A percentile compares a stretch with the other conserved stretches of the same genome.
These are phyloP conservation scores for Pleurotus tuber-regium DNA, from an alignment of 768 basidiomycete species.

Conservation along the genomic window DNA sequence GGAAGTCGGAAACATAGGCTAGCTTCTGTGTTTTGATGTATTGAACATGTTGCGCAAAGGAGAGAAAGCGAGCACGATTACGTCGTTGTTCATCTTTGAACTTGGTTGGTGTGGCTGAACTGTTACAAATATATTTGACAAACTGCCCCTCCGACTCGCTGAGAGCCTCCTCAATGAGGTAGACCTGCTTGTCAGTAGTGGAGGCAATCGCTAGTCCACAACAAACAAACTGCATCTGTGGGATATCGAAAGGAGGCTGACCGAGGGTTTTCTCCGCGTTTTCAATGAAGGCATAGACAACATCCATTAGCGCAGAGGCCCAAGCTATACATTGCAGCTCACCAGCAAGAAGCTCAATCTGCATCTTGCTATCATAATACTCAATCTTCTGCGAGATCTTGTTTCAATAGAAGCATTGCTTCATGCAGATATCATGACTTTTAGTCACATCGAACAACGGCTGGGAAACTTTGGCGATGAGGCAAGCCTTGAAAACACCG, in stretches of 20 bases:
- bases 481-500: background rate
- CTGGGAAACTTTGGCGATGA: background rate
- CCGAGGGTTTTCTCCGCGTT: background rate
- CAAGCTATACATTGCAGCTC: conserved; percentile 4
- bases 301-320: conserved; percentile 4
- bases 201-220: background rate
- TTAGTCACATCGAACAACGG: conserved; percentile 1
- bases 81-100: background rate
- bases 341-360: background rate
- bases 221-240: conserved; percentile 9
- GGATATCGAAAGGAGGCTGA: background rate
- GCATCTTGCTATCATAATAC: conserved; percentile 1
- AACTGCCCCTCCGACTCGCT: conserved; percentile 14
- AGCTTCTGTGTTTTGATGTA: conserved; percentile 19
- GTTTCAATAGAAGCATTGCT: conserved; percentile 2
- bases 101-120: conserved; percentile 12
- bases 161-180: conserved; percentile 20
- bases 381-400: background rate
- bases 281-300: conserved; percentile 5
- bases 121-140: conserved; percentile 25
- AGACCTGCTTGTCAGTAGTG: conserved; percentile 6
- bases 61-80: conserved; percentile 18
- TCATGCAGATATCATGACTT: conserved; percentile 5
- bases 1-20: conserved; percentile 24
- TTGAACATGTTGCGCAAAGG: conserved; percentile 26